Base-by-base conservation (phyloP, 306 rosid species). In the Corylus avellana region DNA sequence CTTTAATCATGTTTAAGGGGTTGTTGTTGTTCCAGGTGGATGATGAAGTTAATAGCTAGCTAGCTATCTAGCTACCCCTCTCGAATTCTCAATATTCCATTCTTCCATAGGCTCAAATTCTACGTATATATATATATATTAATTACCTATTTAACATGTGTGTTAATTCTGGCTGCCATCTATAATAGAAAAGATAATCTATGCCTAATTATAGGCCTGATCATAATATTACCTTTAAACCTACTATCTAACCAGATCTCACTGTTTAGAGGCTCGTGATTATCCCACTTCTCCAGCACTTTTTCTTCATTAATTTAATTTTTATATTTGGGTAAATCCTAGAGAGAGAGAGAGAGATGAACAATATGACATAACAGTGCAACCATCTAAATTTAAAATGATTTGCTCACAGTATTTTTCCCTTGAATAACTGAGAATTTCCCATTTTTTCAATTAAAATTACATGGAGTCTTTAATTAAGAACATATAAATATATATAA, bases 141-240 rank as follows among this genome's bases (percentile, higher is more conserved):
- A 39, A 54, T n/a, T 13, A 2, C 16, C 42, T 59, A 47, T 46
- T 22, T 4, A n/a, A 66, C 59, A 70, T 62, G 63, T 70, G 80
- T 76, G 79, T 69, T 53, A 17, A 7, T 18, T 76, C 67, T 29
- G 53, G 82, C 78, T 77, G 79, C 78, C 74, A 61, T 14, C 75
- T 42, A 62, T 32, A 22, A 72, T n/a, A 42, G 70, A 12, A 70
- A 82, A 49, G 79, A 57, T 76, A 72, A 74, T 50, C 74, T 77
- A 70, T 80, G 82, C 82, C 74, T 75, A 78, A 83, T 77, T 75
- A 75, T 79, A 78, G 81, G 79, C 56, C 83, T 70, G 22, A 48
- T 42, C 46, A 42, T 10, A 78, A 78, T 78, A 81, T 56, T 56
- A 71, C 59, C 66, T 66, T 64, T 54, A 72, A 72, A 54, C 54